A percentile compares a stretch with the other conserved stretches of the same genome.
Conservation (phyloP, 257 asterid genomes). For the Verbascum thapsus region DNA sequence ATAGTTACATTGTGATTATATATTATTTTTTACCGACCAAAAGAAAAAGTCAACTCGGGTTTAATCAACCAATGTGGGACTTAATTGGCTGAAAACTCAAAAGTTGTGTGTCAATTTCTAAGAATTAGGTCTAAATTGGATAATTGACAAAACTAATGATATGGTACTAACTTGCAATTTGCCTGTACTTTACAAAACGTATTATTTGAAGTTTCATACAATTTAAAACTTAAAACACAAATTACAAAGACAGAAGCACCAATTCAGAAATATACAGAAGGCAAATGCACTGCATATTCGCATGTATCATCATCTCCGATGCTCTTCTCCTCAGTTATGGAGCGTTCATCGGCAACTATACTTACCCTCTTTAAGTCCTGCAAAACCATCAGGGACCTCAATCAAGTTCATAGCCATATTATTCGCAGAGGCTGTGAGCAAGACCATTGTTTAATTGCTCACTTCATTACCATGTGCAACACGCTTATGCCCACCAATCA, state of each 20-base stretch:
- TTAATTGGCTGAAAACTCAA: too few relatives aligned
- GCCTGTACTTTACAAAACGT: too few relatives aligned
- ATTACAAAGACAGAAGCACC: neutral
- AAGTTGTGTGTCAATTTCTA: too few relatives aligned
- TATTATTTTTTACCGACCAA: too few relatives aligned
- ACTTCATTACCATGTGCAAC: slow-evolving; percentile 50
- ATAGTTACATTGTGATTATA: too few relatives aligned
- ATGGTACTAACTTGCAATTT: too few relatives aligned
- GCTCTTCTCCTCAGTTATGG: slow-evolving; percentile 34
- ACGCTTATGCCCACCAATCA: slow-evolving; percentile 36
- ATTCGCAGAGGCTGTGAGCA: slow-evolving; percentile 67
- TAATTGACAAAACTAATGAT: too few relatives aligned
- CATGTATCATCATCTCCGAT: slow-evolving; percentile 30
- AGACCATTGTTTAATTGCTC: slow-evolving; percentile 52
- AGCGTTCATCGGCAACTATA: slow-evolving; percentile 36
- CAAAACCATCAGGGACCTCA: slow-evolving; percentile 41
- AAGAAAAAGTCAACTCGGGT: too few relatives aligned
- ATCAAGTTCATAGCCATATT: slow-evolving; percentile 55
- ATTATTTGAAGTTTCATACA: too few relatives aligned
- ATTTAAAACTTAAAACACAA: too few relatives aligned
- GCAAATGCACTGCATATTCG: slow-evolving; percentile 21
- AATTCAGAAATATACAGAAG: neutral
- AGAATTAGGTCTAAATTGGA: too few relatives aligned
- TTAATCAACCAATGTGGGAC: too few relatives aligned
- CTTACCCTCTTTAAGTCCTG: slow-evolving; percentile 44